Conservation (phyloP, 2,329 filamentous ascomycete species). For the Claviceps africana region DNA sequence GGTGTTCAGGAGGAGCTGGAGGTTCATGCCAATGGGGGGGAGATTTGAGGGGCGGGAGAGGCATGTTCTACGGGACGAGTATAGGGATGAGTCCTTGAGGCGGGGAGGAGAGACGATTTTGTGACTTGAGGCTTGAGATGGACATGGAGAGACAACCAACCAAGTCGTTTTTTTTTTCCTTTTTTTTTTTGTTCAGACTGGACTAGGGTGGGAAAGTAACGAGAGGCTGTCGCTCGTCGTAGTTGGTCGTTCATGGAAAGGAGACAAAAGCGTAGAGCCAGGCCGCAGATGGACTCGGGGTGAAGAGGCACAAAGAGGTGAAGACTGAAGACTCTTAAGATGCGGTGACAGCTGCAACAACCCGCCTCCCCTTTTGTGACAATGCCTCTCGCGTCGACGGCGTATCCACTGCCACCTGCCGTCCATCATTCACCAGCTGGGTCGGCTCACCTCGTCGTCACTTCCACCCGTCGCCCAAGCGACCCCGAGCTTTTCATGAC, state of each 20-base stretch:
- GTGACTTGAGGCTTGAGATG: neutral
- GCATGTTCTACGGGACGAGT: neutral
- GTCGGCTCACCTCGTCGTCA: slow-evolving; percentile 1
- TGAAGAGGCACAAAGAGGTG: neutral
- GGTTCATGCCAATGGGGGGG: neutral
- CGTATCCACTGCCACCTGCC: slow-evolving; percentile 1
- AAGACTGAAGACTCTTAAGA: neutral
- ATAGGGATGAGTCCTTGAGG: neutral
- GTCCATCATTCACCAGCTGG: neutral
- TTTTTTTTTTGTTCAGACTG: neutral
- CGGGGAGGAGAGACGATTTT: neutral
- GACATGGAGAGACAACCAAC: neutral
- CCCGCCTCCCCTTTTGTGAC: no score
- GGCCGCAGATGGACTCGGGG: no score
- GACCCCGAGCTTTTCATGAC: neutral
- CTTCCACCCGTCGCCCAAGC: neutral
- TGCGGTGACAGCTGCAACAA: neutral
- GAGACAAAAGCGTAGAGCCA: neutral
- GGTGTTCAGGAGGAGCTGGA: neutral
- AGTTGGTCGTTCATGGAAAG: neutral
- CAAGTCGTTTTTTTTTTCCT: neutral
- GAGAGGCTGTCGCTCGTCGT: neutral
- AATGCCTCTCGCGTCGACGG: neutral
- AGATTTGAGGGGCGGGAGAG: neutral
- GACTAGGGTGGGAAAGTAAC: neutral